Evolutionary conservation across 176 grass and related monocot species (phyloP).

Genomic region (Metroxylon sagu): DNA sequence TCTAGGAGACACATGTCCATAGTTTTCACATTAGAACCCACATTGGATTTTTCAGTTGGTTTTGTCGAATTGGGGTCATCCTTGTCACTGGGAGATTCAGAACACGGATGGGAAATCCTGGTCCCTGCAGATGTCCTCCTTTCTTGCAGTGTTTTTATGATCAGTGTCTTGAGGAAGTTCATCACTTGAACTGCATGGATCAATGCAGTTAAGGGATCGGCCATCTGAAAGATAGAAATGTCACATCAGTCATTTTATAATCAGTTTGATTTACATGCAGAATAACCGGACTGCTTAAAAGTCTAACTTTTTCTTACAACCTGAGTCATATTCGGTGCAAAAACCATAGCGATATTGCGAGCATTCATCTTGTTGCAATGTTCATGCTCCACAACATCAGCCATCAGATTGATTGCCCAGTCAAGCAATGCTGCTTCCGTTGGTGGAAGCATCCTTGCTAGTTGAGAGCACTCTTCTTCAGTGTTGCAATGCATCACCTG

Average conservation of each 20-base stretch:
- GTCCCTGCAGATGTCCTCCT: not conserved
- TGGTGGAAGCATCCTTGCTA: constrained; percentile 6
- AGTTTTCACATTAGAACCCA: constrained; percentile 14
- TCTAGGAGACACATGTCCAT: constrained; percentile 31
- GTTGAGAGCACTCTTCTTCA: constrained; percentile 17
- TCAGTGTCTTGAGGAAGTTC: constrained; percentile 18
- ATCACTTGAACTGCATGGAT: constrained; percentile 24
- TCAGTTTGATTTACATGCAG: not conserved
- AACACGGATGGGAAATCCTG: constrained; percentile 32
- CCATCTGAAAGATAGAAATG: constrained; percentile 11
- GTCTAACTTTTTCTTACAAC: not conserved
- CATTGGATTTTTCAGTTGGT: constrained; percentile 16
- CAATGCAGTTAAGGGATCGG: constrained; percentile 20
- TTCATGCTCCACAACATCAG: constrained; percentile 21
- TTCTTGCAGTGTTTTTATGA: constrained; percentile 19
- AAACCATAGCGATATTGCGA: constrained; percentile 19
- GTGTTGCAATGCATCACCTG: constrained; percentile 23
- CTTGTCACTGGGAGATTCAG: constrained; percentile 45
- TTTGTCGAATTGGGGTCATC: constrained; percentile 27
- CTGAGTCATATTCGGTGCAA: constrained; percentile 20
- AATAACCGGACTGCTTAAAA: not conserved
- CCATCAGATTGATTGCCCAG: constrained; percentile 20
- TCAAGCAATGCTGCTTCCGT: constrained; percentile 20
- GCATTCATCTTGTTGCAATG: constrained; percentile 17
- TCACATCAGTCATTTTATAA: not conserved